Percentiles rank a stretch among this genome's conserved stretches.
Conservation (phyloP, 495 filamentous ascomycete species). For the Choiromyces venosus region DNA sequence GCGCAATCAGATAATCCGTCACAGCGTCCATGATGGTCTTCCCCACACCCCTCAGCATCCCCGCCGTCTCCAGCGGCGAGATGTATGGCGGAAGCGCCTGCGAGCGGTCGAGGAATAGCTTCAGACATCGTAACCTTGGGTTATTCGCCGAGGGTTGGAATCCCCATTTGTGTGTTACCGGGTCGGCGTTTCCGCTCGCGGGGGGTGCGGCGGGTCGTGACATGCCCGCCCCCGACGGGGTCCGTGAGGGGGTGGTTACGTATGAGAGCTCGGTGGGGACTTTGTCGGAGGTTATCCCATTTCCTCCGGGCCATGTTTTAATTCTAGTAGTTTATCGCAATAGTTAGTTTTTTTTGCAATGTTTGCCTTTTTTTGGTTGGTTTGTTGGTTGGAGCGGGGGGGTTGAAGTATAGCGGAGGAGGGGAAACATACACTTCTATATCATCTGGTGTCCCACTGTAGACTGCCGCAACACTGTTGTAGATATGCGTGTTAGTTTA, state of each 20-base stretch:
- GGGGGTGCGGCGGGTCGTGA: slow-evolving; percentile 34
- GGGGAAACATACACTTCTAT: slow-evolving; percentile 29
- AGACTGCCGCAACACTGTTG: slow-evolving; percentile 63
- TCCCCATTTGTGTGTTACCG: slow-evolving; percentile 14
- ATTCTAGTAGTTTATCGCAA: slow-evolving; percentile 37
- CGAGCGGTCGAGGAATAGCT: slow-evolving; percentile 67
- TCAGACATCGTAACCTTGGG: slow-evolving; percentile 64
- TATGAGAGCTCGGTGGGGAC: slow-evolving; percentile 62
- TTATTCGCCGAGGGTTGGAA: slow-evolving; percentile 22
- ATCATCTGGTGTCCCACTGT: slow-evolving; percentile 68
- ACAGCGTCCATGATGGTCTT: slow-evolving; percentile 57
- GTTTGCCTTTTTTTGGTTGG: not conserved
- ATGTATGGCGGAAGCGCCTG: slow-evolving; percentile 71
- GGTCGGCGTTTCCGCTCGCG: not conserved
- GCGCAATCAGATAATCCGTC: slow-evolving; percentile 62
- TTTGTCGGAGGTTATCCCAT: slow-evolving; percentile 62
- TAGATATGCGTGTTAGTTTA: not conserved
- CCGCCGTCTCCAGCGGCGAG: slow-evolving; percentile 63
- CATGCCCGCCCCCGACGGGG: slow-evolving; percentile 20
- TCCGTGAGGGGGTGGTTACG: slow-evolving; percentile 40
- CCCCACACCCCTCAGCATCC: slow-evolving; percentile 59
- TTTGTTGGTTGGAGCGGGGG: not conserved
- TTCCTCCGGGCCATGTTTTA: slow-evolving; percentile 73
- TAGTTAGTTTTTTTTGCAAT: not conserved
- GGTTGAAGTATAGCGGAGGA: not conserved